These are phyloP conservation scores for Xerocomellus amylosporus DNA, from an alignment of 768 basidiomycete species.

Conservation along the genomic window DNA sequence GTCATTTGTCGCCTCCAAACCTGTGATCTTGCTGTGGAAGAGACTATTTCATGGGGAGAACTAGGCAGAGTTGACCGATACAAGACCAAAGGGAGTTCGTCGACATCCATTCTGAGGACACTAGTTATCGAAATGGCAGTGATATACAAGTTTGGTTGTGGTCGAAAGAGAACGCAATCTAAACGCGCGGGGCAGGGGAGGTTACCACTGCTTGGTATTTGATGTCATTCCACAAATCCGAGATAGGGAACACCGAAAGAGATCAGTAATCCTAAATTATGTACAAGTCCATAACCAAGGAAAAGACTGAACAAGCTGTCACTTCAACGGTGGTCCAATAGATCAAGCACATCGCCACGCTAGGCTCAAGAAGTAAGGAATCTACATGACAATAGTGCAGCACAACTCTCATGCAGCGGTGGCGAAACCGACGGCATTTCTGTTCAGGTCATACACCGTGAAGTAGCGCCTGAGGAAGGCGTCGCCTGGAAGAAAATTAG, in stretches of 20 bases:
- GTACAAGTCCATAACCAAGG: not conserved
- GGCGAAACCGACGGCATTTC: slow-evolving; percentile 84
- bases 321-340: no score
- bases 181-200: not conserved
- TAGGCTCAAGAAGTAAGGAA: not conserved
- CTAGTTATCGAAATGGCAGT: not conserved
- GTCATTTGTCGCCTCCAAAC: slow-evolving; percentile 21
- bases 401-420: slow-evolving; percentile 29
- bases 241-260: no score
- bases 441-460: slow-evolving; percentile 84
- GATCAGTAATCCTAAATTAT: not conserved
- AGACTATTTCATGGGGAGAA: slow-evolving; percentile 3
- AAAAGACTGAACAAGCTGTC: no score
- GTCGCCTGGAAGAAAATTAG: slow-evolving; percentile 50
- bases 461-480: slow-evolving; percentile 90
- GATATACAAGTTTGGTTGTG: not conserved
- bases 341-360: slow-evolving; percentile 11
- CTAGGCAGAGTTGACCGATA: slow-evolving; percentile 3
- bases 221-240: slow-evolving; percentile 1
- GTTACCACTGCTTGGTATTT: not conserved
- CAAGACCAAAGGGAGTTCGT: not conserved
- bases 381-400: not conserved
- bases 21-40: slow-evolving; percentile 25
- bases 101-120: slow-evolving; percentile 11
- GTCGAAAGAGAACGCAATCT: not conserved